phyloP scores from a whole-genome alignment of 306 rosid species.

The Erythrophleum fordii region DNA sequence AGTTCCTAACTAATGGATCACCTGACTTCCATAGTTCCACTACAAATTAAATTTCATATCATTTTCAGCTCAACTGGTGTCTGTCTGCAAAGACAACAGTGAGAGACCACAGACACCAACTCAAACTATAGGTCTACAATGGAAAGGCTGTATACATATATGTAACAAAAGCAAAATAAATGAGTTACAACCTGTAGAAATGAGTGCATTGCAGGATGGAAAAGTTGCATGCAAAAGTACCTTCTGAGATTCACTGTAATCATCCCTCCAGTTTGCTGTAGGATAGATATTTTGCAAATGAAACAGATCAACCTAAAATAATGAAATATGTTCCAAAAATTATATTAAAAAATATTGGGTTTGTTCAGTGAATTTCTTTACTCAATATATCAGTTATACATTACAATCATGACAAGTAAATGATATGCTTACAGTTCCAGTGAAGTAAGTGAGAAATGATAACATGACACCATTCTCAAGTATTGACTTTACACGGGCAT shows the following conservation, averaged over 20 bases:
- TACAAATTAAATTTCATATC: background rate
- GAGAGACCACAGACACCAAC: background rate
- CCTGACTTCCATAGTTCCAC: background rate
- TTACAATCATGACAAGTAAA: slow-evolving; percentile 8
- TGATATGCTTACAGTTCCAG: slow-evolving; percentile 83
- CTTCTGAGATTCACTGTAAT: slow-evolving; percentile 75
- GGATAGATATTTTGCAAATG: slow-evolving; percentile 78
- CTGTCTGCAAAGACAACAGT: slow-evolving; percentile 9
- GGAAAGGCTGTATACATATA: background rate
- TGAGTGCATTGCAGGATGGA: slow-evolving; percentile 22
- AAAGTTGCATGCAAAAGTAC: slow-evolving; percentile 47
- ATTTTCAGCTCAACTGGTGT: slow-evolving; percentile 11
- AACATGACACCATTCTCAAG: slow-evolving; percentile 94
- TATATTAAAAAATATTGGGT: background rate
- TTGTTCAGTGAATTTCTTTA: slow-evolving; percentile 28
- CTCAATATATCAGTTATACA: slow-evolving; percentile 23
- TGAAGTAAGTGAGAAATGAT: slow-evolving; percentile 89
- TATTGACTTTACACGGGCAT: slow-evolving; percentile 78
- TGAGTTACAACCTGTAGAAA: background rate
- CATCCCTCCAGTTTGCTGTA: slow-evolving; percentile 71
- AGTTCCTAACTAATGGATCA: slow-evolving; percentile 7
- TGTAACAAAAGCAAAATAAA: background rate
- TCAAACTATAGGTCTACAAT: background rate
- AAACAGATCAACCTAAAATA: slow-evolving; percentile 80
- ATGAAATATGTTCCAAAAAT: slow-evolving; percentile 23